Evolutionary conservation across 371 early-diverging fungal species (phyloP).

Genomic region (Nosema bombycis): DNA sequence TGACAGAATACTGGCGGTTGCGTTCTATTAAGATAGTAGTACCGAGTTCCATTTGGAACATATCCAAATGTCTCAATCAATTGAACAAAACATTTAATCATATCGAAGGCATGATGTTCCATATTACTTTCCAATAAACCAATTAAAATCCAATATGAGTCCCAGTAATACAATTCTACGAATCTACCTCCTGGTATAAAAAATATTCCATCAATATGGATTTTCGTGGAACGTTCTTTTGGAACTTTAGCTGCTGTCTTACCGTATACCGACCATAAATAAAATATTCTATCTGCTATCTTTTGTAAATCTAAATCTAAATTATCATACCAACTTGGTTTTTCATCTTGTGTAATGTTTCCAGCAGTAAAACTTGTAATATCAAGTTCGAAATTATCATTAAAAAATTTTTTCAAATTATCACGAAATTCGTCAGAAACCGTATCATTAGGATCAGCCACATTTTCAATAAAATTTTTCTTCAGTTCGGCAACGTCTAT

Average conservation of each 20-base stretch:
- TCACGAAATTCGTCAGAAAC: background rate
- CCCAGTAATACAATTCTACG: slow-evolving; percentile 82
- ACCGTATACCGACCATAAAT: background rate
- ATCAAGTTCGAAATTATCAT: background rate
- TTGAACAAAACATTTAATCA: slow-evolving; percentile 70
- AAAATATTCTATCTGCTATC: background rate
- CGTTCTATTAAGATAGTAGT: slow-evolving; percentile 76
- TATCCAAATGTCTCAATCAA: slow-evolving; percentile 72
- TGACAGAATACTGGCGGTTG: slow-evolving; percentile 70
- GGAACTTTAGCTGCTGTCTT: background rate
- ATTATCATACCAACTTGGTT: background rate
- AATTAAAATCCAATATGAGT: slow-evolving; percentile 73
- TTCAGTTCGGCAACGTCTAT: background rate
- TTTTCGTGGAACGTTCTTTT: background rate
- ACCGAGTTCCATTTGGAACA: slow-evolving; percentile 76
- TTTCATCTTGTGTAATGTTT: background rate
- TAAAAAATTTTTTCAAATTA: background rate
- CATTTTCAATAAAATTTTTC: background rate
- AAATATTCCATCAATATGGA: background rate
- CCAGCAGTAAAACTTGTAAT: background rate
- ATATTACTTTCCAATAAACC: slow-evolving; percentile 71
- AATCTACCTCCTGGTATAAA: slow-evolving; percentile 75
- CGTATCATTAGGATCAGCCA: background rate
- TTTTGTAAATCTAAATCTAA: background rate
- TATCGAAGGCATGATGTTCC: slow-evolving; percentile 67